Evolutionary conservation across 2,329 filamentous ascomycete species (phyloP).

Genomic region (Huntiella omanensis): DNA sequence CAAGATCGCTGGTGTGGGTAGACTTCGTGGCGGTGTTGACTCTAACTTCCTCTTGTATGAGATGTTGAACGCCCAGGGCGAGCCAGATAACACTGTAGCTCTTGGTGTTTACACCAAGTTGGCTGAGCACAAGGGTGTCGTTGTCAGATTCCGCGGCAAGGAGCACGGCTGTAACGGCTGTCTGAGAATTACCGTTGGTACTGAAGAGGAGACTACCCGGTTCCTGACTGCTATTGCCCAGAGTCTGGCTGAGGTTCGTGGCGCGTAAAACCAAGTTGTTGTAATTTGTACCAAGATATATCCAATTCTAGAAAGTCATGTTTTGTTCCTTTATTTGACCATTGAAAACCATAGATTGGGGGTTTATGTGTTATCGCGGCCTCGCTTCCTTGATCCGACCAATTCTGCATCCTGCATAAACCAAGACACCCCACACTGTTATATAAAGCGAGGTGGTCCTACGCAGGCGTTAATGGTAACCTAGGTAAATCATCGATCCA

Average conservation of each 20-base stretch:
- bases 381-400: too few relatives aligned
- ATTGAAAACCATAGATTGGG: too few relatives aligned
- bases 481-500: too few relatives aligned
- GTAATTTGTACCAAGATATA: too few relatives aligned
- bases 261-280: slow-evolving; percentile 1
- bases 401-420: too few relatives aligned
- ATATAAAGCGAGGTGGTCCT: too few relatives aligned
- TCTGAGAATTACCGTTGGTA: slow-evolving; percentile 80
- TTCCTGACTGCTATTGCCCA: slow-evolving; percentile 51
- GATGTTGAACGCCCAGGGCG: slow-evolving; percentile 53
- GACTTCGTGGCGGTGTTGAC: slow-evolving; percentile 58
- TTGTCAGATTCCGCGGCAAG: slow-evolving; percentile 84
- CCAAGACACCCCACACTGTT: too few relatives aligned
- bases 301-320: too few relatives aligned
- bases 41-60: slow-evolving; percentile 87
- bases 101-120: slow-evolving; percentile 65
- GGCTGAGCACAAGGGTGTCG: slow-evolving; percentile 72
- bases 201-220: slow-evolving; percentile 63
- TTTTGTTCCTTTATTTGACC: too few relatives aligned
- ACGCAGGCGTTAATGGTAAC: too few relatives aligned
- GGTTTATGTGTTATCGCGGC: too few relatives aligned
- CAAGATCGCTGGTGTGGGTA: slow-evolving; percentile 56
- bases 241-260: slow-evolving; percentile 26
- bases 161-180: slow-evolving; percentile 81
- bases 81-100: slow-evolving; percentile 63